Percentiles rank a stretch among this genome's conserved stretches.
phyloP scores from a whole-genome alignment of 169 alveolate species.

The Plasmodium knowlesi region DNA sequence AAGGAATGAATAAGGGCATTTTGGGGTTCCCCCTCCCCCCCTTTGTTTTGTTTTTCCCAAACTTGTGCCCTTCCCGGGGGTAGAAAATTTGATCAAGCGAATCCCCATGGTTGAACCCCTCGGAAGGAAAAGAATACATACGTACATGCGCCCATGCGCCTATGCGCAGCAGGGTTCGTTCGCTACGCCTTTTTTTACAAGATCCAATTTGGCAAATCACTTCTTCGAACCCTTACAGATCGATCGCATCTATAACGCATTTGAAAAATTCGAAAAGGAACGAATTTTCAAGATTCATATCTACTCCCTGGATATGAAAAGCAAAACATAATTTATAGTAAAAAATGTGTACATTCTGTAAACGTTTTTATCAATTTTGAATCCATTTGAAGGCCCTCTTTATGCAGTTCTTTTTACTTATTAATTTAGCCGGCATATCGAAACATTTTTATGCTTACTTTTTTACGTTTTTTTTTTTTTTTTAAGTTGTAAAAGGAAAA shows the following conservation, averaged over 20 bases:
- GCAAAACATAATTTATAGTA: background rate
- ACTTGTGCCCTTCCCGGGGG: background rate
- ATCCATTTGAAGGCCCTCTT: background rate
- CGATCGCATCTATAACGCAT: background rate
- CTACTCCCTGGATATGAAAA: background rate
- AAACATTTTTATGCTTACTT: background rate
- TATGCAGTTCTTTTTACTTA: background rate
- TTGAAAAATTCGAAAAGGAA: background rate
- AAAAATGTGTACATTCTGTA: background rate
- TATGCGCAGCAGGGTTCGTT: background rate
- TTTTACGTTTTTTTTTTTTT: background rate
- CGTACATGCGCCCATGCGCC: background rate
- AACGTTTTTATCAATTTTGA: slow-evolving; percentile 14
- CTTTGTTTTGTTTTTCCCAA: background rate
- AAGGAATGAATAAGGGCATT: background rate
- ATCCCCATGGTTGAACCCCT: background rate
- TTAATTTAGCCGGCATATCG: background rate
- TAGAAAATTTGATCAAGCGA: background rate
- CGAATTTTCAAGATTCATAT: background rate
- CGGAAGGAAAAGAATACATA: background rate
- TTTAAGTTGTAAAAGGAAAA: background rate
- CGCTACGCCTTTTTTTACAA: background rate
- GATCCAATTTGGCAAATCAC: background rate
- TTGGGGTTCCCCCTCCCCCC: background rate
- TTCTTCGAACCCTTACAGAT: background rate